A percentile compares a stretch with the other conserved stretches of the same genome.
Conservation (phyloP, 140 eudicot genomes). For the Erigeron philadelphicus region DNA sequence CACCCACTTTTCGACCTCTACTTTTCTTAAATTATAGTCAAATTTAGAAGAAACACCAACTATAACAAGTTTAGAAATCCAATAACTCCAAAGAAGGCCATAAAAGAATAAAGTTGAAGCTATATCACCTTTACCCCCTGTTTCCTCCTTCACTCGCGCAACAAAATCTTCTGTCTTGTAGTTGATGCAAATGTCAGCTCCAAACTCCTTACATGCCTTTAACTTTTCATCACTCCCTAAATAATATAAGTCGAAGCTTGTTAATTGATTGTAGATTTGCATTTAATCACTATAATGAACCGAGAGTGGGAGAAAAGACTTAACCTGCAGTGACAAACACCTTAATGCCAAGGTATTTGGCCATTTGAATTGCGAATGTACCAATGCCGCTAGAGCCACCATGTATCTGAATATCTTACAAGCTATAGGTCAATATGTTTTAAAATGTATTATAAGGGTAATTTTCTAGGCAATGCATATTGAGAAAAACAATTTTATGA, state of each 20-base stretch:
- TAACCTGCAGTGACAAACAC: constrained; percentile 94
- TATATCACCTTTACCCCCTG: constrained; percentile 76
- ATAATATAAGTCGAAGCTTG: background rate
- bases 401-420: constrained; percentile 56
- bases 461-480: background rate
- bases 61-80: background rate
- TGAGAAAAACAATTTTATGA: background rate
- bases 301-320: background rate
- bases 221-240: constrained; percentile 87
- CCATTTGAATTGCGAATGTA: constrained; percentile 93
- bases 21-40: no score
- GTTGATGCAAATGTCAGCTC: constrained; percentile 93
- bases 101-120: background rate
- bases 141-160: constrained; percentile 93
- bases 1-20: background rate
- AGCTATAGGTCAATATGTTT: constrained; percentile 14
- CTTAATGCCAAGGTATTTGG: constrained; percentile 61
- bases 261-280: background rate
- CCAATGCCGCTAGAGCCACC: constrained; percentile 99
- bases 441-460: background rate
- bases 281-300: constrained; percentile 2
- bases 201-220: constrained; percentile 79
- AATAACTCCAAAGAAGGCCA: constrained; percentile 6
- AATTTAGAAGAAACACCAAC: background rate
- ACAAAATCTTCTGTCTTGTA: constrained; percentile 95